A percentile compares a stretch with the other conserved stretches of the same genome.
Evolutionary conservation across 495 filamentous ascomycete genomes (phyloP).

Genomic region (Elasticomyces elasticus): DNA sequence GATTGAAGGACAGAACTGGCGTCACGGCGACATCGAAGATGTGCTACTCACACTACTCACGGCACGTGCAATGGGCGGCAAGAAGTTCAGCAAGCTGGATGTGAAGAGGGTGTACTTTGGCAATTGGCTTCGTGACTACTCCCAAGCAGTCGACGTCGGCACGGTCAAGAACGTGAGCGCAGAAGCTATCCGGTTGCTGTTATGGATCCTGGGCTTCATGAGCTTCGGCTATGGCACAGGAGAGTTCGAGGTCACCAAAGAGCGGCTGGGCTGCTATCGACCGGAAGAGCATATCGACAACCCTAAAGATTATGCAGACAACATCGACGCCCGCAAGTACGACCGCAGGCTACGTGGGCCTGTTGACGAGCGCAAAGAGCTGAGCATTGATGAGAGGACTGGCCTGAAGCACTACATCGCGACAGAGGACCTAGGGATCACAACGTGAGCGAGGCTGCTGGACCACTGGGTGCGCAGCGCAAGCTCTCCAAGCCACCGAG

Average conservation of each 20-base stretch:
- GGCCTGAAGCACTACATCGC: conserved; percentile 96
- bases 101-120: conserved; percentile 44
- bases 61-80: too few species aligned
- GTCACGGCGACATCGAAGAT: too few species aligned
- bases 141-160: conserved; percentile 84
- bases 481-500: too few species aligned
- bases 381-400: conserved; percentile 71
- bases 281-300: conserved; percentile 86
- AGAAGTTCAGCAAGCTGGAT: too few species aligned
- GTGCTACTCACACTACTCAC: too few species aligned
- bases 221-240: conserved; percentile 92
- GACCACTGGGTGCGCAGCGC: too few species aligned
- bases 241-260: conserved; percentile 92
- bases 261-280: conserved; percentile 81
- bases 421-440: too few species aligned
- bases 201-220: conserved; percentile 86
- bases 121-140: conserved; percentile 46
- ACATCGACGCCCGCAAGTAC: conserved; percentile 70
- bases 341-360: conserved; percentile 73
- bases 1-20: too few species aligned
- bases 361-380: conserved; percentile 62
- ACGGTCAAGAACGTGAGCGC: conserved; percentile 82
- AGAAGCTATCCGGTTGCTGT: conserved; percentile 79
- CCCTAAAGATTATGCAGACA: conserved; percentile 71
- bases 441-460: too few species aligned